phyloP scores from a whole-genome alignment of 2,329 filamentous ascomycete genomes.

The Helotiales sp. region DNA sequence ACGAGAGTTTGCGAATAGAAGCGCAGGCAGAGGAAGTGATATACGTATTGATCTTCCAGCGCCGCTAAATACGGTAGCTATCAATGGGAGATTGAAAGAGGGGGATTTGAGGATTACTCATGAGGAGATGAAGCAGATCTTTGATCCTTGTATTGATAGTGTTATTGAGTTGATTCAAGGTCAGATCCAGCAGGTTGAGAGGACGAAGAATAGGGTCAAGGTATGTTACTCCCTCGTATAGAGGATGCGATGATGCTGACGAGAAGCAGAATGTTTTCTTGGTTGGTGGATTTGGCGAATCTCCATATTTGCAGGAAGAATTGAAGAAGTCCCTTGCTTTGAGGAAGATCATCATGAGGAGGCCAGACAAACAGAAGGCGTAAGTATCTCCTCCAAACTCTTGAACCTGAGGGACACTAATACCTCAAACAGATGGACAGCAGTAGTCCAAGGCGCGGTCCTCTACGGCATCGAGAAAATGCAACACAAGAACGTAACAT shows the following conservation, averaged over 20 bases:
- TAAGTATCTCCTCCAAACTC: neutral
- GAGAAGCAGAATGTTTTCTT: conserved; percentile 10
- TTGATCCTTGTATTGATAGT: conserved; percentile 26
- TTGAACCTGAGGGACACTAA: neutral
- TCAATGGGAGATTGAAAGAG: conserved; percentile 20
- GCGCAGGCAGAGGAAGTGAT: conserved; percentile 14
- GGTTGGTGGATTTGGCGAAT: conserved; percentile 23
- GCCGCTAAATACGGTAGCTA: conserved; percentile 10
- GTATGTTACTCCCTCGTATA: conserved; percentile 24
- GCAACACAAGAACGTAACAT: conserved; percentile 11
- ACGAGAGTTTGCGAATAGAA: conserved; percentile 16
- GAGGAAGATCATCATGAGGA: neutral
- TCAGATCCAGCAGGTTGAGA: conserved; percentile 25
- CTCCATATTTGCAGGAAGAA: conserved; percentile 21
- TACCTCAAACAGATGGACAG: conserved; percentile 12
- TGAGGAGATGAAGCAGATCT: conserved; percentile 28
- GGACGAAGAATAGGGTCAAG: conserved; percentile 17
- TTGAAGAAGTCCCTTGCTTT: conserved; percentile 3
- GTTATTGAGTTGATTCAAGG: conserved; percentile 27
- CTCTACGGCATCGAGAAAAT: conserved; percentile 31
- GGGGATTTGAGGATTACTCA: conserved; percentile 23
- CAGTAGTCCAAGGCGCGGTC: conserved; percentile 24
- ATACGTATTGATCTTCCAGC: conserved; percentile 27
- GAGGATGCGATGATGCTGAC: conserved; percentile 19
- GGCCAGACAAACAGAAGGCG: conserved; percentile 5